Evolutionary conservation across 768 basidiomycete species (phyloP).

Genomic region (Clathrus columnatus): DNA sequence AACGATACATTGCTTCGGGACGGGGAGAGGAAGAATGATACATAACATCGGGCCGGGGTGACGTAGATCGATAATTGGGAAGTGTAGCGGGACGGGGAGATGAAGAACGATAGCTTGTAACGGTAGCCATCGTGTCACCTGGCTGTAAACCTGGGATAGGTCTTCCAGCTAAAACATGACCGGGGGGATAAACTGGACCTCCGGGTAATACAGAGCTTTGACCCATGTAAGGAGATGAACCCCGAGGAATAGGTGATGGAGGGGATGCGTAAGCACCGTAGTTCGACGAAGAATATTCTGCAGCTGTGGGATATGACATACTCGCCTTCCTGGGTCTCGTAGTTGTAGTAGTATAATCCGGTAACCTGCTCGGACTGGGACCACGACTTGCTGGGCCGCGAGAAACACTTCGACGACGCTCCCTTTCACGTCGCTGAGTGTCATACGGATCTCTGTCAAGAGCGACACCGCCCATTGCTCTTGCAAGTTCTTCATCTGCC

Average conservation of each 20-base stretch:
- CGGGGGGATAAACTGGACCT: slow-evolving; percentile 41
- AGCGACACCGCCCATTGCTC: slow-evolving; percentile 3
- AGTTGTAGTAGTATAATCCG: not conserved
- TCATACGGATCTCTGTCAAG: not conserved
- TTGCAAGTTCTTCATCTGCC: slow-evolving; percentile 6
- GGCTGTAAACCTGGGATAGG: slow-evolving; percentile 25
- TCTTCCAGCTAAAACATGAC: slow-evolving; percentile 50
- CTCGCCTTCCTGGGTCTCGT: slow-evolving; percentile 3
- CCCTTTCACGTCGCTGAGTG: not conserved
- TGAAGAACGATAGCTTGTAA: not conserved
- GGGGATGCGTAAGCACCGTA: not conserved
- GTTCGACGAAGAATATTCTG: not conserved
- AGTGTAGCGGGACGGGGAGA: not conserved
- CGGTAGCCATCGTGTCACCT: not conserved
- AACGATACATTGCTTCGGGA: not conserved
- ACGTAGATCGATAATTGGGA: not conserved
- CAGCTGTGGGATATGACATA: slow-evolving; percentile 2
- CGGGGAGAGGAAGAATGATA: not conserved
- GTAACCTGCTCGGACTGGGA: not conserved
- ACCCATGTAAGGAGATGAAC: not conserved
- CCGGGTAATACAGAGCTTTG: slow-evolving; percentile 4
- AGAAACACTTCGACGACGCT: slow-evolving; percentile 1
- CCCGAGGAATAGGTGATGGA: not conserved
- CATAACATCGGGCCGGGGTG: not conserved
- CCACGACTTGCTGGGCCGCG: not conserved